These are phyloP conservation scores for Raphanus raphanistrum DNA, from an alignment of 345 rosid species.

Conservation along the genomic window DNA sequence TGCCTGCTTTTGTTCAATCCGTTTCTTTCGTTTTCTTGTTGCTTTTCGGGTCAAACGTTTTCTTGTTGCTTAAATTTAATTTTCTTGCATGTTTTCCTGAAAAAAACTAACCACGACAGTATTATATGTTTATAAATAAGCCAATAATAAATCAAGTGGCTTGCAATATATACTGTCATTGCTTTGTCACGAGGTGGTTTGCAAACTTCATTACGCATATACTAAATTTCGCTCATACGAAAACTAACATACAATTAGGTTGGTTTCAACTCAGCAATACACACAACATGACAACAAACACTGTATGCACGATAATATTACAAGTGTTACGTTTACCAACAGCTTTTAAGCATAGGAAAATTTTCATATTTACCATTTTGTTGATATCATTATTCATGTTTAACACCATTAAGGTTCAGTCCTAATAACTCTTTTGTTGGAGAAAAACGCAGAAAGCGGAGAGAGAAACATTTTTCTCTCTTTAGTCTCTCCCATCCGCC, in stretches of 20 bases:
- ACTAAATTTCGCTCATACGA: neutral
- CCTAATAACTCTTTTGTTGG: no score
- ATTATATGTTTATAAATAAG: neutral
- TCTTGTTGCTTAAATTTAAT: neutral
- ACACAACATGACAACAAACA: neutral
- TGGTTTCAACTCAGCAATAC: neutral
- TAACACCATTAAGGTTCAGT: no score
- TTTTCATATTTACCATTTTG: no score
- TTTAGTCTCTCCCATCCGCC: no score
- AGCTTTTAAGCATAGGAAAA: no score
- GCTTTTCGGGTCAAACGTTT: neutral
- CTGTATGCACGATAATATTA: neutral
- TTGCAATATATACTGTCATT: neutral
- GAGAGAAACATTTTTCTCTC: no score
- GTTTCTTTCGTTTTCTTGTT: neutral
- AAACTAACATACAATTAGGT: neutral
- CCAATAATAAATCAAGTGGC: neutral
- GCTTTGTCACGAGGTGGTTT: neutral
- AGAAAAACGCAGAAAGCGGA: no score
- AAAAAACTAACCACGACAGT: neutral
- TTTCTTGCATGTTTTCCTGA: neutral
- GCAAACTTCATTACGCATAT: neutral
- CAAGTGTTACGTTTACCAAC: no score
- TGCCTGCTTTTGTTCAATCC: neutral
- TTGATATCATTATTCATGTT: no score